Evolutionary conservation across 345 rosid species (phyloP).

Genomic region (Leavenworthia alabamica): DNA sequence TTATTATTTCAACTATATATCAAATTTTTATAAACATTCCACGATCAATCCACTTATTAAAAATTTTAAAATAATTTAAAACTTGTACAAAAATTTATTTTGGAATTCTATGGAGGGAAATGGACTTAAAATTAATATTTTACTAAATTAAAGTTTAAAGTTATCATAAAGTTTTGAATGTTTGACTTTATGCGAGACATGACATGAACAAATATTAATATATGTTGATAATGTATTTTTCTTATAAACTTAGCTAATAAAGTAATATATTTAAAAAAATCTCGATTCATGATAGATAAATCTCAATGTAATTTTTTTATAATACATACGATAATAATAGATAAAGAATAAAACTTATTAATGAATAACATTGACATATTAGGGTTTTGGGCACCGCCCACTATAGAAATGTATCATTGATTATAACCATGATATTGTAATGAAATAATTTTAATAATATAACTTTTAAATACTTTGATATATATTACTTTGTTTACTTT

Average conservation of each 20-base stretch:
- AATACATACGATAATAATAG: background rate
- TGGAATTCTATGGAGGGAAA: background rate
- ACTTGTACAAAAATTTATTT: background rate
- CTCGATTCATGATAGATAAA: background rate
- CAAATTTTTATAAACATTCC: background rate
- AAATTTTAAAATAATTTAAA: too few relatives aligned
- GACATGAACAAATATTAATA: background rate
- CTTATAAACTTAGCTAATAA: background rate
- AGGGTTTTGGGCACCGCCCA: constrained; percentile 4
- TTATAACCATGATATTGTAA: background rate
- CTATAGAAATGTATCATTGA: too few relatives aligned
- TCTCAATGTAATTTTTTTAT: background rate
- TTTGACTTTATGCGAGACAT: background rate
- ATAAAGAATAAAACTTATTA: background rate
- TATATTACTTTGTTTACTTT: constrained; percentile 8
- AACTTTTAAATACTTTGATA: background rate
- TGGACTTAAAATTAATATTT: background rate
- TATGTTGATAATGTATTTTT: background rate
- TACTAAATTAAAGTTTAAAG: background rate
- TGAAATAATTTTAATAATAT: background rate
- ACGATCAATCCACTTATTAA: too few relatives aligned
- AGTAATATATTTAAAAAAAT: too few relatives aligned
- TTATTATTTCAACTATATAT: background rate
- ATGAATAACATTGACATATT: background rate
- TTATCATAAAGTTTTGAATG: background rate